phyloP scores from a whole-genome alignment of 2,329 filamentous ascomycete species.

The Colletotrichum caudatum region DNA sequence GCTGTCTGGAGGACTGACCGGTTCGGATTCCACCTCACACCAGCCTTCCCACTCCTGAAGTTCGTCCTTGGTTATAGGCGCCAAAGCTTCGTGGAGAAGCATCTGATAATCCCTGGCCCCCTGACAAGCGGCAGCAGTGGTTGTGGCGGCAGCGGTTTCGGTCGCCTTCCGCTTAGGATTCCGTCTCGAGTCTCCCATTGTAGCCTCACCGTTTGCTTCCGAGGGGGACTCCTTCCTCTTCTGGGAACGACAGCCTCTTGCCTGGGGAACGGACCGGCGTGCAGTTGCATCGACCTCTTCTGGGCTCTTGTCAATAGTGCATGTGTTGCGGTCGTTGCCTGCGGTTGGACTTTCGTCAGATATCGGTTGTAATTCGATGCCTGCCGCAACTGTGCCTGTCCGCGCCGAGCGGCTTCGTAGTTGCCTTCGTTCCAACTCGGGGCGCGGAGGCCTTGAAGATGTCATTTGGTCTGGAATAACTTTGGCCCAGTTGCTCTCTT shows the following conservation, averaged over 20 bases:
- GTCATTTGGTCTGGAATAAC: background rate
- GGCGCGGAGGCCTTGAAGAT: background rate
- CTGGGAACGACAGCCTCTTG: background rate
- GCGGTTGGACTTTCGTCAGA: slow-evolving; percentile 1
- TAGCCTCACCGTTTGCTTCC: slow-evolving; percentile 6
- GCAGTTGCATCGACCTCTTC: background rate
- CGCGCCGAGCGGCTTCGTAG: slow-evolving; percentile 29
- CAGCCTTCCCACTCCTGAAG: slow-evolving; percentile 76
- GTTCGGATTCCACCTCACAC: slow-evolving; percentile 91
- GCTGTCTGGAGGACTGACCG: slow-evolving; percentile 64
- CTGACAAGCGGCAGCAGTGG: slow-evolving; percentile 4
- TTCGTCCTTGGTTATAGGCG: slow-evolving; percentile 63
- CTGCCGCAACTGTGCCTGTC: slow-evolving; percentile 1
- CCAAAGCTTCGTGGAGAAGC: slow-evolving; percentile 61
- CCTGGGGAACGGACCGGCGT: background rate
- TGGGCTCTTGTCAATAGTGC: slow-evolving; percentile 5
- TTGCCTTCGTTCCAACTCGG: background rate
- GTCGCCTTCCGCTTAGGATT: slow-evolving; percentile 61
- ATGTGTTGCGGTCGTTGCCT: background rate
- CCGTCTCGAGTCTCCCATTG: slow-evolving; percentile 46
- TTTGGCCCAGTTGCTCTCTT: background rate
- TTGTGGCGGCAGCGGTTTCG: slow-evolving; percentile 48
- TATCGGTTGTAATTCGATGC: background rate
- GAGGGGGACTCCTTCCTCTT: slow-evolving; percentile 35
- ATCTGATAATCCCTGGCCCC: slow-evolving; percentile 49